Conservation (phyloP, 2,329 filamentous ascomycete genomes). For the Tolypocladium sp. region DNA sequence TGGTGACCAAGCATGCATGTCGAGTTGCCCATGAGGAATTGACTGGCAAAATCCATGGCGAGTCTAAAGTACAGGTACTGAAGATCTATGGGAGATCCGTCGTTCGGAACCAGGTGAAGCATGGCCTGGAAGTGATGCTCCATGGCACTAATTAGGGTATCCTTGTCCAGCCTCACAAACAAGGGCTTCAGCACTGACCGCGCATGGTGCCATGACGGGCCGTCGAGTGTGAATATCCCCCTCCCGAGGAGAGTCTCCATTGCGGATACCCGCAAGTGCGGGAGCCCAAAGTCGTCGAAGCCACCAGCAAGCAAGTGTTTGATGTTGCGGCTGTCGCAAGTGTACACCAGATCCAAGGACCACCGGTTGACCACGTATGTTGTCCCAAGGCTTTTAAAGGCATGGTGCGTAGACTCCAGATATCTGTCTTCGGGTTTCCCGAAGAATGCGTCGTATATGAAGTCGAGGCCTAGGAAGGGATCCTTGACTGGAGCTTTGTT, state of each 20-base stretch:
- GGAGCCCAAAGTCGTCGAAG: slow-evolving; percentile 40
- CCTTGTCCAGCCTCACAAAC: slow-evolving; percentile 23
- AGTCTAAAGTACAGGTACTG: slow-evolving; percentile 37
- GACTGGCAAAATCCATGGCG: slow-evolving; percentile 35
- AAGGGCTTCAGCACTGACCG: slow-evolving; percentile 23
- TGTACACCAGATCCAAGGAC: slow-evolving; percentile 23
- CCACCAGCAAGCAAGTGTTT: slow-evolving; percentile 44
- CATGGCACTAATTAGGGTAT: slow-evolving; percentile 14
- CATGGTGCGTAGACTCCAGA: slow-evolving; percentile 15
- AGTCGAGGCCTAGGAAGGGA: slow-evolving; percentile 24
- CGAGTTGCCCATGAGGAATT: slow-evolving; percentile 35
- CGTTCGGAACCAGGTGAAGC: slow-evolving; percentile 20
- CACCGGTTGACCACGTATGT: slow-evolving; percentile 23
- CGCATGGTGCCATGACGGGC: slow-evolving; percentile 35
- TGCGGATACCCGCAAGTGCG: slow-evolving; percentile 22
- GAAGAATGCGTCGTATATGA: slow-evolving; percentile 21
- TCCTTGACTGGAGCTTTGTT: slow-evolving; percentile 17
- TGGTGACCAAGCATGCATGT: slow-evolving; percentile 12
- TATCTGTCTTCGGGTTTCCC: slow-evolving; percentile 13
- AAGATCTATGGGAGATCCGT: slow-evolving; percentile 24
- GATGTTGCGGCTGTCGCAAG: slow-evolving; percentile 41
- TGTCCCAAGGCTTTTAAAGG: slow-evolving; percentile 17
- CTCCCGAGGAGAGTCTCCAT: slow-evolving; percentile 30
- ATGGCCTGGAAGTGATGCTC: slow-evolving; percentile 28
- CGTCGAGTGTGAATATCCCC: slow-evolving; percentile 41